phyloP scores from a whole-genome alignment of 163 green algal species.

The Trebouxiophyceae sp. region DNA sequence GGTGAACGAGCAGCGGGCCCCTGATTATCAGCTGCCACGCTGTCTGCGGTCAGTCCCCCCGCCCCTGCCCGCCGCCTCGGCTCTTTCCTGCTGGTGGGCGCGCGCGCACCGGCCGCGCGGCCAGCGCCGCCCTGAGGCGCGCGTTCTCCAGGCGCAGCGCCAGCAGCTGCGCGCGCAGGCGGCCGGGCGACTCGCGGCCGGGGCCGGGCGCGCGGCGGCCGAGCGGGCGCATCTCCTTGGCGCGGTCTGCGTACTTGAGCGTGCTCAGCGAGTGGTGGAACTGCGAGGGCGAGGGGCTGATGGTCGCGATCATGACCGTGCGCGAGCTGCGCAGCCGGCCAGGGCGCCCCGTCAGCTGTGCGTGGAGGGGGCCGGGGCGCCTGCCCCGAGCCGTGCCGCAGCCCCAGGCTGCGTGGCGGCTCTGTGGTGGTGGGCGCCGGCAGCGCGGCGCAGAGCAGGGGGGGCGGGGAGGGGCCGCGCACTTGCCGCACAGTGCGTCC shows the following conservation, averaged over 20 bases:
- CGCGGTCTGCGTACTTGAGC: conserved; percentile 72
- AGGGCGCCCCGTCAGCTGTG: no score
- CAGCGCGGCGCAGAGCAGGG: background rate
- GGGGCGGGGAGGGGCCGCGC: background rate
- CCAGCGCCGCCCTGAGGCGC: conserved; percentile 11
- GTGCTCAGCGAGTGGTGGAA: conserved; percentile 76
- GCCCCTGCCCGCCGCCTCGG: no score
- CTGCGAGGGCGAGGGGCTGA: conserved; percentile 48
- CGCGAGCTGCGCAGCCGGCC: conserved; percentile 41
- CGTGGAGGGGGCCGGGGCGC: no score
- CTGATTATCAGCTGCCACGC: no score
- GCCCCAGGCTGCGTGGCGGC: no score
- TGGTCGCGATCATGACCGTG: conserved; percentile 78
- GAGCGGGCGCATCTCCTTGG: conserved; percentile 91
- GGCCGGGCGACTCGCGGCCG: conserved; percentile 66
- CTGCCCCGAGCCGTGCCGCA: no score
- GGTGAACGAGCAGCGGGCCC: no score
- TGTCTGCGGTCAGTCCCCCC: no score
- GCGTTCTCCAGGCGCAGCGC: conserved; percentile 54
- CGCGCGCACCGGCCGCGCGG: background rate
- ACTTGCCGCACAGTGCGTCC: conserved; percentile 74
- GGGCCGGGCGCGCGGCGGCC: conserved; percentile 65
- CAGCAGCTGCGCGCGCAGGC: conserved; percentile 79
- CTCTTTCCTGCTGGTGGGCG: no score
- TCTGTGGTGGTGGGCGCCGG: no score